Percentiles rank a stretch among this genome's conserved stretches.
phyloP scores from a whole-genome alignment of 768 basidiomycete genomes.

The Rhodotorula diobovata region DNA sequence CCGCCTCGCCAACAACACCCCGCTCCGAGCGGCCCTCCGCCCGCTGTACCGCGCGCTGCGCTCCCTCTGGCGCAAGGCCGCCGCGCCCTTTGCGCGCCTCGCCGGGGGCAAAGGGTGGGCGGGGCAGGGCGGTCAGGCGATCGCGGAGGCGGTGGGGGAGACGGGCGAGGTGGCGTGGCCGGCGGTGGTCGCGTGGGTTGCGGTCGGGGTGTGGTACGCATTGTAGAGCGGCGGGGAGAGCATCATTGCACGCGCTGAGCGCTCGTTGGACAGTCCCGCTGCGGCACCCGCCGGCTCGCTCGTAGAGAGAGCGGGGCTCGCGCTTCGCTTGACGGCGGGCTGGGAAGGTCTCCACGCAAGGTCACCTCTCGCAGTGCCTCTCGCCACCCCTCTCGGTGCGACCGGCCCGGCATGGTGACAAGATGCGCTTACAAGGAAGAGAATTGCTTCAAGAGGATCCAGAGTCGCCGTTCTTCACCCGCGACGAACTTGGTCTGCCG shows the following conservation, averaged over 20 bases:
- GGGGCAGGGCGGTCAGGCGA: conserved; percentile 1
- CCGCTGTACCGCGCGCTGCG: neutral
- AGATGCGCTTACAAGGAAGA: too few species aligned
- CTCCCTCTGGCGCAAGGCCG: neutral
- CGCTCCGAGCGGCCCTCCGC: neutral
- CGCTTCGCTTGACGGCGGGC: too few species aligned
- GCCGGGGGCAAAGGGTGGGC: neutral
- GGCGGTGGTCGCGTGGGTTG: conserved; percentile 8
- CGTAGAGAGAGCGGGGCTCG: too few species aligned
- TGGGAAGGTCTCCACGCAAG: too few species aligned
- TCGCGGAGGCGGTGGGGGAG: conserved; percentile 7
- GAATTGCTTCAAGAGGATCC: too few species aligned
- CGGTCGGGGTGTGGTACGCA: conserved; percentile 1
- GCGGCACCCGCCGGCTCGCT: too few species aligned
- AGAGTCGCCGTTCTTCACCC: too few species aligned
- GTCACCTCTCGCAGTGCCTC: too few species aligned
- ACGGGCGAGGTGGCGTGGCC: neutral
- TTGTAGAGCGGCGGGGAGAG: neutral
- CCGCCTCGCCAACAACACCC: conserved; percentile 8
- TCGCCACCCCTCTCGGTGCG: too few species aligned
- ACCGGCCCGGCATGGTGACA: too few species aligned
- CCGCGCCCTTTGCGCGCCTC: neutral
- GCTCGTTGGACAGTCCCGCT: too few species aligned
- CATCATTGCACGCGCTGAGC: neutral
- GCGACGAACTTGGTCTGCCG: too few species aligned